Conservation (phyloP, 2,329 filamentous ascomycete genomes). For the Triangularia setosa region DNA sequence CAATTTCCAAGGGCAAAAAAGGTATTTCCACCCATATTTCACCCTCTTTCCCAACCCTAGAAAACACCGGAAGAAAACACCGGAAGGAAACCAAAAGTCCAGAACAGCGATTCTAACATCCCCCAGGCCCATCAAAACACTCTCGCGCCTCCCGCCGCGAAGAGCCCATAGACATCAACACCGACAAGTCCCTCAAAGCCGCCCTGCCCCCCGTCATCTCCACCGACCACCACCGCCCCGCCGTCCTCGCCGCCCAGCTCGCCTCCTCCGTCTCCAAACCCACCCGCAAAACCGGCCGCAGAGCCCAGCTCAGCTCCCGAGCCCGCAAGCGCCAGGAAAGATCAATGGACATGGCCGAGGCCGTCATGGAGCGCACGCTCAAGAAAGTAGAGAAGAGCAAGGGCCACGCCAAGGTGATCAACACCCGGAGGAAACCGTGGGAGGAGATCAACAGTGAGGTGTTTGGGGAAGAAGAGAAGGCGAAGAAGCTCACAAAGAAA, state of each 20-base stretch:
- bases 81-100: no score
- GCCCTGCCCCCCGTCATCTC: slow-evolving; percentile 48
- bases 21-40: slow-evolving; percentile 13
- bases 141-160: slow-evolving; percentile 73
- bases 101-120: neutral
- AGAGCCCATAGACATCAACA: slow-evolving; percentile 64
- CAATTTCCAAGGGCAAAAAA: slow-evolving; percentile 26
- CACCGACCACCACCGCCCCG: slow-evolving; percentile 50
- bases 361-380: slow-evolving; percentile 53
- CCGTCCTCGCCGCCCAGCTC: slow-evolving; percentile 67
- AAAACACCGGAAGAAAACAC: no score
- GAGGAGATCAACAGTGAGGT: slow-evolving; percentile 26
- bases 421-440: slow-evolving; percentile 24
- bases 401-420: slow-evolving; percentile 22
- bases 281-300: slow-evolving; percentile 55
- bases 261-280: slow-evolving; percentile 61
- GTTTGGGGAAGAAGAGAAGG: slow-evolving; percentile 1
- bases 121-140: slow-evolving; percentile 58
- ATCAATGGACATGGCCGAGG: slow-evolving; percentile 56
- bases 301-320: slow-evolving; percentile 51
- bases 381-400: slow-evolving; percentile 25
- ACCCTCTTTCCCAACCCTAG: no score
- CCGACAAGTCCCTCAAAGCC: slow-evolving; percentile 67
- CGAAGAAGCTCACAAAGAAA: slow-evolving; percentile 17
- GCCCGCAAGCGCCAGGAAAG: slow-evolving; percentile 55